These are phyloP conservation scores for Alternaria solani DNA, from an alignment of 2,329 filamentous ascomycete species.

Conservation along the genomic window DNA sequence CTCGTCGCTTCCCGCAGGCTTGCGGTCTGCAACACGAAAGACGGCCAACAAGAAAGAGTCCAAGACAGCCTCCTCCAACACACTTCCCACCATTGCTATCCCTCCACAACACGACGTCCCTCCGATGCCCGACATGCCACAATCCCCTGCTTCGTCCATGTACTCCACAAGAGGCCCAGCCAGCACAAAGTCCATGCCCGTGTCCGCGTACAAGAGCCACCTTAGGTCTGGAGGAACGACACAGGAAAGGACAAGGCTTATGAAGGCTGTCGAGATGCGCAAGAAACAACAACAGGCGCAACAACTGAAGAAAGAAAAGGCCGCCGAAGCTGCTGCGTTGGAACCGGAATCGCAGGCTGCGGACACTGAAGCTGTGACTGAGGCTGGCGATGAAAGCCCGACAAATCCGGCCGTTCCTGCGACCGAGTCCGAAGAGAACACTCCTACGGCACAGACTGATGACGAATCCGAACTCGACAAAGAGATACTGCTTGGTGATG, in stretches of 20 bases:
- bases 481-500: constrained; percentile 26
- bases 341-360: constrained; percentile 11
- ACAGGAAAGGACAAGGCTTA: constrained; percentile 87
- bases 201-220: constrained; percentile 45
- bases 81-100: constrained; percentile 40
- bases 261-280: constrained; percentile 91
- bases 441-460: constrained; percentile 6
- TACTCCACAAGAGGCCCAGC: constrained; percentile 50
- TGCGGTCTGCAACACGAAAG: constrained; percentile 63
- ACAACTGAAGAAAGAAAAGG: constrained; percentile 34
- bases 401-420: not conserved
- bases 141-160: constrained; percentile 50
- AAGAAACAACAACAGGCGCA: constrained; percentile 73
- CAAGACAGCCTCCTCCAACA: constrained; percentile 45
- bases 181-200: constrained; percentile 56
- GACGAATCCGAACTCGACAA: constrained; percentile 17
- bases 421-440: constrained; percentile 7
- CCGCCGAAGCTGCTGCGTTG: constrained; percentile 18
- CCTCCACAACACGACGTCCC: constrained; percentile 46
- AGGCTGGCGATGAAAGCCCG: not conserved
- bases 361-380: constrained; percentile 5
- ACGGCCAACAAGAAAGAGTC: constrained; percentile 43
- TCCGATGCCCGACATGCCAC: constrained; percentile 45
- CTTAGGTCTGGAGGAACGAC: constrained; percentile 68
- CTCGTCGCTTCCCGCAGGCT: constrained; percentile 80